Percentiles rank a stretch among this genome's conserved stretches.
Evolutionary conservation across 805 yeast genomes (phyloP).

Genomic region (Ogataea paradorogensis): DNA sequence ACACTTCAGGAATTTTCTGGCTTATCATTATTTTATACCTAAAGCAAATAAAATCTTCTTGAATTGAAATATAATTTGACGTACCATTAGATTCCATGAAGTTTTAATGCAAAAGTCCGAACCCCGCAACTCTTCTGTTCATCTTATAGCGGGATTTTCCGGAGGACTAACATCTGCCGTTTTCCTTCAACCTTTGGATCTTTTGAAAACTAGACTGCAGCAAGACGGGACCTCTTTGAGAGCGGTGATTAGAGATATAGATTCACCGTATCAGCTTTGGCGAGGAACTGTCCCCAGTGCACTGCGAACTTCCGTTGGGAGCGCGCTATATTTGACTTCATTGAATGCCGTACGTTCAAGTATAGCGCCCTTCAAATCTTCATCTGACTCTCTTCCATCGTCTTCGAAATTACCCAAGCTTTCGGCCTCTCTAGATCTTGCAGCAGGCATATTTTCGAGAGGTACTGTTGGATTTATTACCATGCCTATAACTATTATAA

Average conservation of each 20-base stretch:
- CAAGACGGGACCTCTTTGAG: slow-evolving; percentile 42
- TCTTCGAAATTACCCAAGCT: slow-evolving; percentile 66
- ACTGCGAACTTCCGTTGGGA: slow-evolving; percentile 83
- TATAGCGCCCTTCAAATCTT: slow-evolving; percentile 36
- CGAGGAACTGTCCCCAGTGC: slow-evolving; percentile 93
- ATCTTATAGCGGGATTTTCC: slow-evolving; percentile 73
- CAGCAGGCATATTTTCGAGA: slow-evolving; percentile 76
- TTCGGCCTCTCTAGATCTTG: slow-evolving; percentile 62
- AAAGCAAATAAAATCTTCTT: not conserved
- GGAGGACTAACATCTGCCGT: slow-evolving; percentile 85
- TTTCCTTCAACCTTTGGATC: slow-evolving; percentile 82
- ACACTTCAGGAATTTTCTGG: not conserved
- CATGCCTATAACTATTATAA: slow-evolving; percentile 92
- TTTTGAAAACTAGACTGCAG: slow-evolving; percentile 84
- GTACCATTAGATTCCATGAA: not conserved
- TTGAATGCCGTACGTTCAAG: slow-evolving; percentile 59
- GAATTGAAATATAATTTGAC: not conserved
- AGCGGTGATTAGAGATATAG: slow-evolving; percentile 39
- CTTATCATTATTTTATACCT: not conserved
- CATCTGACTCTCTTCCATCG: slow-evolving; percentile 9
- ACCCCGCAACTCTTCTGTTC: slow-evolving; percentile 36
- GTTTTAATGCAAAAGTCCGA: slow-evolving; percentile 12
- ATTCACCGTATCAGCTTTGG: slow-evolving; percentile 62
- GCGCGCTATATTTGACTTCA: slow-evolving; percentile 78
- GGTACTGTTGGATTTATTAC: slow-evolving; percentile 80